Evolutionary conservation across 2,329 filamentous ascomycete species (phyloP).

Genomic region (Penicillium oxalicum): DNA sequence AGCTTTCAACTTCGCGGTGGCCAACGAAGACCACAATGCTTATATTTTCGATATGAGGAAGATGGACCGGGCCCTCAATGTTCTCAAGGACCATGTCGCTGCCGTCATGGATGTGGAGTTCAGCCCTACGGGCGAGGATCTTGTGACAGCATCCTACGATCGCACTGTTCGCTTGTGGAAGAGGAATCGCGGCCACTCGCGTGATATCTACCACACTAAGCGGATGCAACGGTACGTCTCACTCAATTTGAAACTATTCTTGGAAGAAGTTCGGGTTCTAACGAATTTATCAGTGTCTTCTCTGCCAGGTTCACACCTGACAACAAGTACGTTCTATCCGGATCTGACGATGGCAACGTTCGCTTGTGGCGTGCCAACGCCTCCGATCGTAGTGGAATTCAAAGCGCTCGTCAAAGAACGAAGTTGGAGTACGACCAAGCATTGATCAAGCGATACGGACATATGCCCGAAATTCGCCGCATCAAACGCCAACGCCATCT

Average conservation of each 20-base stretch:
- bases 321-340: conserved; percentile 80
- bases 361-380: conserved; percentile 86
- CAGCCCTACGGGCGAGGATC: conserved; percentile 86
- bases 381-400: conserved; percentile 74
- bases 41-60: conserved; percentile 94
- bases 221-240: conserved; percentile 68
- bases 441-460: conserved; percentile 73
- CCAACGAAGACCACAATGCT: conserved; percentile 89
- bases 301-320: conserved; percentile 80
- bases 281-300: conserved; percentile 58
- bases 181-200: conserved; percentile 70
- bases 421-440: conserved; percentile 89
- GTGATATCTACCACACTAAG: conserved; percentile 96
- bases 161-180: conserved; percentile 83
- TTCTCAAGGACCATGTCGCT: conserved; percentile 81
- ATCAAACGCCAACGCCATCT: conserved; percentile 89
- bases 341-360: conserved; percentile 88
- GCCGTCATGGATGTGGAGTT: conserved; percentile 97
- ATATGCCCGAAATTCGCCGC: conserved; percentile 92
- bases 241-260: neutral
- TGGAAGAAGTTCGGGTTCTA: conserved; percentile 4
- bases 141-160: conserved; percentile 85
- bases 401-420: conserved; percentile 76
- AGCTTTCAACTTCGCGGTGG: conserved; percentile 88
- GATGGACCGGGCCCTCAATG: conserved; percentile 78